phyloP scores from a whole-genome alignment of 208 protist genomes.

The Leishmania martiniquensis region DNA sequence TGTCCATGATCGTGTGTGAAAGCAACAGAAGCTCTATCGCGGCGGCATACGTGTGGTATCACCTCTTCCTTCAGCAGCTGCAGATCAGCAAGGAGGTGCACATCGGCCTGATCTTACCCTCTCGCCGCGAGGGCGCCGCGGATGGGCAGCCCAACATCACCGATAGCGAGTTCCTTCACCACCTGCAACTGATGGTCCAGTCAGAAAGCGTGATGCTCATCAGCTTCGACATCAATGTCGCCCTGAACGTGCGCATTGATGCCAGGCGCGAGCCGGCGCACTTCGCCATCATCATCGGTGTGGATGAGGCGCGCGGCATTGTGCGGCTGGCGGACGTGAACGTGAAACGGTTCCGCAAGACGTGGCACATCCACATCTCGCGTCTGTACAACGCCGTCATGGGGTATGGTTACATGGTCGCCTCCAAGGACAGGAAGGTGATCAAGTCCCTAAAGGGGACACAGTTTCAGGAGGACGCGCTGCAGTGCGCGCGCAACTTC shows the following conservation, averaged over 20 bases:
- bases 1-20: constrained; percentile 75
- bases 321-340: constrained; percentile 90
- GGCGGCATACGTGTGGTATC: constrained; percentile 77
- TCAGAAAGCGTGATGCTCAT: constrained; percentile 88
- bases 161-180: constrained; percentile 78
- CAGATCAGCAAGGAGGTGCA: constrained; percentile 67
- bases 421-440: constrained; percentile 67
- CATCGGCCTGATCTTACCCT: constrained; percentile 64
- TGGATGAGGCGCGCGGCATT: constrained; percentile 71
- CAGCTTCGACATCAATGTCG: constrained; percentile 88
- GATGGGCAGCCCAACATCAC: constrained; percentile 87
- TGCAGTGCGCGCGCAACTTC: constrained; percentile 62
- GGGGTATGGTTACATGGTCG: constrained; percentile 90
- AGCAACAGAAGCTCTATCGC: constrained; percentile 68
- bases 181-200: constrained; percentile 64
- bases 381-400: constrained; percentile 87
- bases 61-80: constrained; percentile 78
- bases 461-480: constrained; percentile 53
- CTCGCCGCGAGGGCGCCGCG: constrained; percentile 72
- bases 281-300: constrained; percentile 89
- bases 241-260: constrained; percentile 79
- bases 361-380: constrained; percentile 79
- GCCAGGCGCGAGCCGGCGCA: constrained; percentile 63
- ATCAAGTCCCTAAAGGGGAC: constrained; percentile 69
- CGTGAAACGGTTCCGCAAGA: constrained; percentile 90